Conservation (phyloP, 768 basidiomycete species). For the Suillus ampliporus region DNA sequence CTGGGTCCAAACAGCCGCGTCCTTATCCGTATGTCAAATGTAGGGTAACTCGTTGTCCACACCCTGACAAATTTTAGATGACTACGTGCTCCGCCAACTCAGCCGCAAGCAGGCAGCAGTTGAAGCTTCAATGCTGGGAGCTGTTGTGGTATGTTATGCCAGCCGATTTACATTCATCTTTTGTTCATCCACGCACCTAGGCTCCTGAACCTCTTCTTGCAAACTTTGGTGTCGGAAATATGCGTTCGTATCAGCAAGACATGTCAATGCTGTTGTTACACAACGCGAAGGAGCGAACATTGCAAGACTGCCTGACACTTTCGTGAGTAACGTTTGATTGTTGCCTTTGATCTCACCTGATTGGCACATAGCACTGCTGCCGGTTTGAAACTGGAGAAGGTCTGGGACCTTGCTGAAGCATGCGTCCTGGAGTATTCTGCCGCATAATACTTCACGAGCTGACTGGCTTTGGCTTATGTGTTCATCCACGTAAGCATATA, state of each 20-base stretch:
- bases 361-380: slow-evolving; percentile 23
- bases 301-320: slow-evolving; percentile 34
- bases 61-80: slow-evolving; percentile 21
- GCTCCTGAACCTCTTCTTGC: slow-evolving; percentile 40
- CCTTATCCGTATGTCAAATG: slow-evolving; percentile 34
- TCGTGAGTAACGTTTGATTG: slow-evolving; percentile 24
- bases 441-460: slow-evolving; percentile 17
- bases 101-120: slow-evolving; percentile 19
- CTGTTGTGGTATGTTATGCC: slow-evolving; percentile 16
- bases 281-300: slow-evolving; percentile 40
- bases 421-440: slow-evolving; percentile 30
- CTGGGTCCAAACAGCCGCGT: slow-evolving; percentile 36
- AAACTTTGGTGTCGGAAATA: slow-evolving; percentile 39
- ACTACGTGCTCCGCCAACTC: slow-evolving; percentile 26
- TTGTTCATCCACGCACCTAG: slow-evolving; percentile 17
- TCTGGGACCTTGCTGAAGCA: slow-evolving; percentile 37
- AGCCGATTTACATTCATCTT: background rate
- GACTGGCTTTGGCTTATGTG: slow-evolving; percentile 13
- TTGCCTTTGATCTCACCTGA: slow-evolving; percentile 12
- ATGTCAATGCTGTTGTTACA: slow-evolving; percentile 35
- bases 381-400: slow-evolving; percentile 35
- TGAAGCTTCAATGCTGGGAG: slow-evolving; percentile 20
- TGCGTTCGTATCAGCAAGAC: slow-evolving; percentile 36
- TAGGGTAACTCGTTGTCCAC: background rate
- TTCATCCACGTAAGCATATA: slow-evolving; percentile 21